Evolutionary conservation across 805 yeast genomes (phyloP), one percentile per base, ranked within the genome.

Genomic region (Lipomyces orientalis): DNA sequence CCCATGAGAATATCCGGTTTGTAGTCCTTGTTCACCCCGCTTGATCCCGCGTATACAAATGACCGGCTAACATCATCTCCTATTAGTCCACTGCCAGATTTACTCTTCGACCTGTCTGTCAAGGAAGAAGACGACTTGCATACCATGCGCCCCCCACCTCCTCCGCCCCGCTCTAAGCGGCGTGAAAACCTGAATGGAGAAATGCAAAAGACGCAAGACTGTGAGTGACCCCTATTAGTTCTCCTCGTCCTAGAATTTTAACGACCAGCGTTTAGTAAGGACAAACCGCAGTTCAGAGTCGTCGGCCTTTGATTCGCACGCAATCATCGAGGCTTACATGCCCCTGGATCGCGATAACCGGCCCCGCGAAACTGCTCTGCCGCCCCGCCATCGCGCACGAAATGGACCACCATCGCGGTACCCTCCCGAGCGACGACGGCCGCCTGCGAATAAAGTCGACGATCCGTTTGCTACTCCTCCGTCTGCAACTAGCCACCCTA

Each of bases 391-490:
- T 25, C 31, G 33, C 12, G 34, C 31, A 25, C 55, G 16, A n/a
- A 52, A 22, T 16, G 49, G 9, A 4, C 49, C 8, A 16, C 49
- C 16, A 8, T 43, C 49, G 22, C 49, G 49, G 16, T 7, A 16
- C 49, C 49, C 16, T 43, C 49, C 22, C 49, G 49, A 43, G 10
- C 49, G 22, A 43, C 49, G 22, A n/a, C 55, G n/a, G 19, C 55
- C 31, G 55, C 37, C 61, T 9, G 16, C 33, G 29, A 55, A 55
- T 31, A 60, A 61, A 31, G 51, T 39, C n/a, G 62, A 55, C 9
- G 56, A 61, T 35, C 64, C 64, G 16, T 61, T 61, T 31, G 59
- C 60, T n/a, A 61, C 64, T 16, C 64, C 64, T 8, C 64, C 64
- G n/a, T 31, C 60, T 8, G 25, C 49, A 10, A 14, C 39, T 37